A percentile compares a stretch with the other conserved stretches of the same genome.
Conservation (phyloP, 1,139 yeast genomes). For the Spencermartinsiella ligniputridi region DNA sequence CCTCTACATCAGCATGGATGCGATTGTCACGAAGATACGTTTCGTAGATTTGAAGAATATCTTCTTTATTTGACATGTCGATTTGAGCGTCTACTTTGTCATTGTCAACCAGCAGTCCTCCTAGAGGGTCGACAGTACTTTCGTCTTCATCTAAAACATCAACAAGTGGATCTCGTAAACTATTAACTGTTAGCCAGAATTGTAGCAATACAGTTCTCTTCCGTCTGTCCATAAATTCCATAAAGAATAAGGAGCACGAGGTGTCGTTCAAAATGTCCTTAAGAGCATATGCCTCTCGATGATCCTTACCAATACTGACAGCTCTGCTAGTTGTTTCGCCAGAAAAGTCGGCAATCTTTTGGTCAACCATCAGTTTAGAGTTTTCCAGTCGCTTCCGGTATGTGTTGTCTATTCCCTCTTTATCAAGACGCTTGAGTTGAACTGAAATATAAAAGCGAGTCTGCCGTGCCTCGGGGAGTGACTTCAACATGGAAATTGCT, state of each 20-base stretch:
- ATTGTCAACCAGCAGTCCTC: slow-evolving; percentile 23
- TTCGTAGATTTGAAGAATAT: slow-evolving; percentile 40
- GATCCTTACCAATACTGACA: slow-evolving; percentile 13
- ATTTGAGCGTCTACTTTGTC: slow-evolving; percentile 18
- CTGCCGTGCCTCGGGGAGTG: slow-evolving; percentile 41
- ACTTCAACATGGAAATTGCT: slow-evolving; percentile 33
- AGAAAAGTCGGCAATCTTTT: slow-evolving; percentile 27
- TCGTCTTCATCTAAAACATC: slow-evolving; percentile 33
- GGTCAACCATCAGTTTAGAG: slow-evolving; percentile 27
- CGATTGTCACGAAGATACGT: slow-evolving; percentile 37
- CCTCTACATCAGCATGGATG: slow-evolving; percentile 19
- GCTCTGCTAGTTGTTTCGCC: slow-evolving; percentile 11
- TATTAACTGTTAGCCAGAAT: slow-evolving; percentile 65
- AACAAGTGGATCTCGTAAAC: slow-evolving; percentile 68
- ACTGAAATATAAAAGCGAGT: slow-evolving; percentile 41
- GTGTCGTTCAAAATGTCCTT: slow-evolving; percentile 44
- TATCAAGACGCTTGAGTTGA: slow-evolving; percentile 32
- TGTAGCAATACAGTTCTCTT: slow-evolving; percentile 45
- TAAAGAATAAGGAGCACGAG: slow-evolving; percentile 46
- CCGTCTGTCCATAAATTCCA: slow-evolving; percentile 52
- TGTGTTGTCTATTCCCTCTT: slow-evolving; percentile 19
- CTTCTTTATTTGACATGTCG: slow-evolving; percentile 23
- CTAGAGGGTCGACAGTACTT: slow-evolving; percentile 25
- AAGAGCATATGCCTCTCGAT: slow-evolving; percentile 36
- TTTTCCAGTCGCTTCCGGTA: slow-evolving; percentile 29